Conservation (phyloP, 805 yeast species). For the baker's yeast (Saccharomyces cerevisiae) region DNA sequence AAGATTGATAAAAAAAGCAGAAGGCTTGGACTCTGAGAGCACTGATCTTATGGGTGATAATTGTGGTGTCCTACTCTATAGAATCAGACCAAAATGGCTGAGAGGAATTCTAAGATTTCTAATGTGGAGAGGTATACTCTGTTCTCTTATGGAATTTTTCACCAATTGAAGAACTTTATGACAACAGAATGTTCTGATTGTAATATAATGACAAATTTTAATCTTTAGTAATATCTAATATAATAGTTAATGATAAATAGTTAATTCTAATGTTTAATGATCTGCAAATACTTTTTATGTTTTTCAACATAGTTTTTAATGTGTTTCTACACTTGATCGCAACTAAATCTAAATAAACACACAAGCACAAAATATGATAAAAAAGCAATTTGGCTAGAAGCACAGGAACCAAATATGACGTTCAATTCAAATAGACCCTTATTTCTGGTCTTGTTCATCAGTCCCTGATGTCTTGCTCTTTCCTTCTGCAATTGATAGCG, state of each 20-base stretch:
- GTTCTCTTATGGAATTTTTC: background rate
- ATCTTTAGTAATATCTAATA: background rate
- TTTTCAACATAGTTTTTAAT: too few species aligned
- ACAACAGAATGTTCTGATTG: background rate
- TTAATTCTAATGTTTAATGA: background rate
- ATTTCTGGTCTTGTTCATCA: too few species aligned
- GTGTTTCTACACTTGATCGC: background rate
- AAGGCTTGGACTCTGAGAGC: conserved; percentile 61
- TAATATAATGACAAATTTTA: background rate
- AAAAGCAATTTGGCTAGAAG: too few species aligned
- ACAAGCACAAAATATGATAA: background rate
- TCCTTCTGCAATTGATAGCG: background rate
- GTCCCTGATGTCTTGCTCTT: too few species aligned
- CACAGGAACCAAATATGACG: too few species aligned
- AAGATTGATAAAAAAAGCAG: conserved; percentile 62
- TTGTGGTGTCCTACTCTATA: conserved; percentile 57
- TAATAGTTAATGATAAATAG: background rate
- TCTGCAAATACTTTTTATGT: background rate
- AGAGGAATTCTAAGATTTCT: conserved; percentile 37
- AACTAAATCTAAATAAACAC: background rate
- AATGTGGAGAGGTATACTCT: conserved; percentile 44
- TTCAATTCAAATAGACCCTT: too few species aligned
- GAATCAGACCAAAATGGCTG: conserved; percentile 43
- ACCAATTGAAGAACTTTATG: background rate
- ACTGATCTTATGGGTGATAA: conserved; percentile 54